Conservation (phyloP, 164 flowering plant species). For the Kalanchoe fedtschenkoi region DNA sequence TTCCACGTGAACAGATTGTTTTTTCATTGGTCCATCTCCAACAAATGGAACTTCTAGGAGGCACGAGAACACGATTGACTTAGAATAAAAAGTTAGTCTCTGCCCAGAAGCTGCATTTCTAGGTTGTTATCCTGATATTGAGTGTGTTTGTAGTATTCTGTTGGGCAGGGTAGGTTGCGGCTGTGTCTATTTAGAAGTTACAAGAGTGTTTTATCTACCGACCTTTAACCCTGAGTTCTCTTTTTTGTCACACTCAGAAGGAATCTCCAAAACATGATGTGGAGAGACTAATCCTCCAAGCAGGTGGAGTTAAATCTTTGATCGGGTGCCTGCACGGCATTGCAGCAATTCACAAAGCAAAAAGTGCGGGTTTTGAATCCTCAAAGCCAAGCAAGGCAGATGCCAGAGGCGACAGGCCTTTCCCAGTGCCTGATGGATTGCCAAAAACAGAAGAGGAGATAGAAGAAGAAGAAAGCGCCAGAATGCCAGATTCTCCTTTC, state of each 20-base stretch:
- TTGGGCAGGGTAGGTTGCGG: neutral
- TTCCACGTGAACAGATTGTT: too few species aligned
- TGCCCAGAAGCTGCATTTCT: neutral
- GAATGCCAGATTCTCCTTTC: constrained; percentile 74
- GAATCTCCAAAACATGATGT: constrained; percentile 49
- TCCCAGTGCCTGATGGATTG: constrained; percentile 71
- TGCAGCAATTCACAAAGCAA: constrained; percentile 28
- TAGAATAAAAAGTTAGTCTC: neutral
- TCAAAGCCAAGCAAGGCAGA: neutral
- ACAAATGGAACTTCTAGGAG: too few species aligned
- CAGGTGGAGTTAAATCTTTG: constrained; percentile 55
- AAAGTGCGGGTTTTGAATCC: constrained; percentile 6
- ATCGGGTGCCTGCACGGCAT: constrained; percentile 51
- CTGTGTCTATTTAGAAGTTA: neutral
- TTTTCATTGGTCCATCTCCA: too few species aligned
- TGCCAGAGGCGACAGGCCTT: constrained; percentile 10
- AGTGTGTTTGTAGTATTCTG: neutral
- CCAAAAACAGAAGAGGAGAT: constrained; percentile 60
- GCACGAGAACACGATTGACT: too few species aligned
- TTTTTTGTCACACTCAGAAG: constrained; percentile 22
- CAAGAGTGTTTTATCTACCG: neutral
- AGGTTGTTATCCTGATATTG: neutral
- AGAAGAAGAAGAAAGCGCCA: constrained; percentile 69
- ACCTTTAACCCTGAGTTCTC: neutral
- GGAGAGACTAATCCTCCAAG: constrained; percentile 46